These are phyloP conservation scores for Austroboletus niveus DNA, from an alignment of 1,284 basidiomycete genomes.

Conservation along the genomic window DNA sequence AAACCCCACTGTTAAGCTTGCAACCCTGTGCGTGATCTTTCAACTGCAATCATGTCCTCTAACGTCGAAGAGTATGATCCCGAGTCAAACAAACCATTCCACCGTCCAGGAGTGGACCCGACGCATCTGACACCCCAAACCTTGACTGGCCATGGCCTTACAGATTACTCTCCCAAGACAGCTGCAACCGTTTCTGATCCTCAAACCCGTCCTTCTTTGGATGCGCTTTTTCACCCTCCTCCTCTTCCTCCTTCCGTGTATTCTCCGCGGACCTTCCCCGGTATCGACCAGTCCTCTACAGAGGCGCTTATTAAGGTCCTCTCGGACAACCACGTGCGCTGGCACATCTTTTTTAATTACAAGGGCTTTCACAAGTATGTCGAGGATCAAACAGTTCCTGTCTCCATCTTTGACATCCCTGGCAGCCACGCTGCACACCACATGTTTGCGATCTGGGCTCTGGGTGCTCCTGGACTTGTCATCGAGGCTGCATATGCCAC, in stretches of 20 bases:
- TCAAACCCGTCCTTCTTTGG: conserved; percentile 14
- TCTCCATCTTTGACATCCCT: conserved; percentile 11
- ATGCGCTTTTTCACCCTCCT: conserved; percentile 40
- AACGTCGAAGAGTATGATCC: conserved; percentile 4
- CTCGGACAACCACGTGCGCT: conserved; percentile 54
- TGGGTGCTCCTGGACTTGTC: conserved; percentile 39
- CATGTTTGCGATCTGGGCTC: conserved; percentile 39
- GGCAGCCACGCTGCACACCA: conserved; percentile 43
- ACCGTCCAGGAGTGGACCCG: conserved; percentile 17
- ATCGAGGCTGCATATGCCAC: conserved; percentile 40
- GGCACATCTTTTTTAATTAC: conserved; percentile 64
- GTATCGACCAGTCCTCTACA: conserved; percentile 48
- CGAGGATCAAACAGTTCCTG: not conserved
- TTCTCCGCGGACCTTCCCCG: conserved; percentile 42
- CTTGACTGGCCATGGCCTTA: conserved; percentile 16
- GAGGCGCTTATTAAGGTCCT: conserved; percentile 43
- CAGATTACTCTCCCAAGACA: conserved; percentile 15
- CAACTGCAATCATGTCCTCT: conserved; percentile 6
- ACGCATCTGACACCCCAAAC: conserved; percentile 15
- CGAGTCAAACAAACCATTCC: conserved; percentile 10
- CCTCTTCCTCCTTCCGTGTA: conserved; percentile 32
- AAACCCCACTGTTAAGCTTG: no score
- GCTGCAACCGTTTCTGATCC: conserved; percentile 6
- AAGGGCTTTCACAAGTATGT: conserved; percentile 57
- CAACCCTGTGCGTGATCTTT: no score